Conservation (phyloP, 768 basidiomycete genomes). For the Gloeopeniophorella convolvens region DNA sequence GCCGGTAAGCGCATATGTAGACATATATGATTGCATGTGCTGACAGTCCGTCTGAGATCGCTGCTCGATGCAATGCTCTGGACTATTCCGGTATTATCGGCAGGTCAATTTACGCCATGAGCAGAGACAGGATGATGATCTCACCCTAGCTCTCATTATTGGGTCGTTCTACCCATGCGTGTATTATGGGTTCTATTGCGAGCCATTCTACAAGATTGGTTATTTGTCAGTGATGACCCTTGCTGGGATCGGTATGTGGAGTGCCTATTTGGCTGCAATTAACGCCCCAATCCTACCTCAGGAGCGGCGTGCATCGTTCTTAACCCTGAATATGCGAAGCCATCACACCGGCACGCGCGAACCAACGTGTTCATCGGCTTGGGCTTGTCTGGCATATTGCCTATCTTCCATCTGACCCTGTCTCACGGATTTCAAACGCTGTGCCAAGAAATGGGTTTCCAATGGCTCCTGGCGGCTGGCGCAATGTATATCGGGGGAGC, state of each 20-base stretch:
- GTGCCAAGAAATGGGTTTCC: constrained; percentile 57
- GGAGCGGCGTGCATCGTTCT: constrained; percentile 72
- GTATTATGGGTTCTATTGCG: constrained; percentile 74
- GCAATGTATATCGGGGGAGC: constrained; percentile 74
- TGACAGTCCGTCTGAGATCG: constrained; percentile 36
- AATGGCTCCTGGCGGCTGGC: constrained; percentile 65
- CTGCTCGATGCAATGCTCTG: constrained; percentile 52
- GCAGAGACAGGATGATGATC: constrained; percentile 12
- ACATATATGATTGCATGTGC: not conserved
- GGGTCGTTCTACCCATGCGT: constrained; percentile 76
- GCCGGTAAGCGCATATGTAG: constrained; percentile 47
- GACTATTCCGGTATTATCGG: constrained; percentile 80
- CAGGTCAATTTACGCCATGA: constrained; percentile 25
- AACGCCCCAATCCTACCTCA: constrained; percentile 23
- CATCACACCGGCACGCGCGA: constrained; percentile 67
- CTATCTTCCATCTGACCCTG: constrained; percentile 56
- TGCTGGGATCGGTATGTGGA: constrained; percentile 53
- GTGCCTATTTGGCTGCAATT: not conserved
- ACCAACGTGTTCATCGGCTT: constrained; percentile 75
- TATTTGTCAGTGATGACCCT: constrained; percentile 49
- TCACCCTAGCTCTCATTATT: constrained; percentile 48
- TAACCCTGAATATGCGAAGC: constrained; percentile 69
- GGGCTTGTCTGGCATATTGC: constrained; percentile 63
- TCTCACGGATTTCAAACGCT: constrained; percentile 53
- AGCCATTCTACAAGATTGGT: constrained; percentile 43